These are phyloP conservation scores for Thalassiosira profunda DNA, from an alignment of 108 stramenopile genomes.

Conservation along the genomic window DNA sequence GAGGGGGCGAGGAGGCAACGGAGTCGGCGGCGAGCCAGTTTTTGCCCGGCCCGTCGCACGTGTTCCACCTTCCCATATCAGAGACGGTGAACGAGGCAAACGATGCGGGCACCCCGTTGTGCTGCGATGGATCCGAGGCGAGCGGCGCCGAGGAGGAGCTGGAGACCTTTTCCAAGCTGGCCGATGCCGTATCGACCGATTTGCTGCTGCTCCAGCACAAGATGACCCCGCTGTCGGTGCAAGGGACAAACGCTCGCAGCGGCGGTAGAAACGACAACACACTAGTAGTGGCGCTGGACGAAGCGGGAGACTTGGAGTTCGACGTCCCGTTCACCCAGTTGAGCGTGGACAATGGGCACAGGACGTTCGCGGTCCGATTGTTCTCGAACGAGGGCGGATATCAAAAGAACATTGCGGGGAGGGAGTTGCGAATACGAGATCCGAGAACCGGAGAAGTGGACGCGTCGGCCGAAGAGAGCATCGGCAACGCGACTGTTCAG, in stretches of 20 bases:
- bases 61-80: constrained; percentile 86
- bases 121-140: constrained; percentile 45
- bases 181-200: constrained; percentile 70
- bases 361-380: constrained; percentile 56
- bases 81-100: constrained; percentile 62
- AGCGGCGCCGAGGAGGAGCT: constrained; percentile 53
- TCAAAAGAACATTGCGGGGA: constrained; percentile 57
- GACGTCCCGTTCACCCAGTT: constrained; percentile 68
- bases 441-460: constrained; percentile 76
- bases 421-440: constrained; percentile 62
- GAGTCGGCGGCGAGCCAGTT: constrained; percentile 1
- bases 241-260: constrained; percentile 3
- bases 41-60: constrained; percentile 42
- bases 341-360: constrained; percentile 46
- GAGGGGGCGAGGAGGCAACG: background rate
- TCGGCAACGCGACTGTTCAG: background rate
- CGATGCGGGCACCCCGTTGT: constrained; percentile 74
- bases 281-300: constrained; percentile 34
- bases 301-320: constrained; percentile 51
- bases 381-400: constrained; percentile 83
- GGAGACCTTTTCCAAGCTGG: constrained; percentile 59
- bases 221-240: constrained; percentile 15
- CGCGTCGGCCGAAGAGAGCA: constrained; percentile 1
- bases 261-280: constrained; percentile 10
- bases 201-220: constrained; percentile 69